A percentile compares a stretch with the other conserved stretches of the same genome.
phyloP scores from a whole-genome alignment of 1,139 yeast species.

The Pneumocystis carinii region DNA sequence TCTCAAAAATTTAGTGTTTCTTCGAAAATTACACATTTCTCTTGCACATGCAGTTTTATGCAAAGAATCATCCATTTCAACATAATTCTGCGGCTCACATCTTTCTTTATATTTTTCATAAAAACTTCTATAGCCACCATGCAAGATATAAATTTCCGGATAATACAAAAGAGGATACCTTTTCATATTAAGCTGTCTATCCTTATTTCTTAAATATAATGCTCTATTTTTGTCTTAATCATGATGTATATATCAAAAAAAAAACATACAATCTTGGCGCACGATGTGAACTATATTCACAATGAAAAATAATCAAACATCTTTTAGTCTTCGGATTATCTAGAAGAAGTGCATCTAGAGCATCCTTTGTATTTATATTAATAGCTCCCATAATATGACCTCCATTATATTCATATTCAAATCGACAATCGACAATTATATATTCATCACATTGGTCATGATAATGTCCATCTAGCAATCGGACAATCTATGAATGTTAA shows the following conservation, averaged over 20 bases:
- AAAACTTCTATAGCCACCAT: constrained; percentile 81
- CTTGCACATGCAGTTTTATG: constrained; percentile 53
- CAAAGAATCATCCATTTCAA: constrained; percentile 72
- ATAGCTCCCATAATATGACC: constrained; percentile 81
- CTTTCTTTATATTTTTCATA: constrained; percentile 33
- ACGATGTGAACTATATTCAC: constrained; percentile 83
- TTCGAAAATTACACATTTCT: constrained; percentile 55
- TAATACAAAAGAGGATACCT: constrained; percentile 66
- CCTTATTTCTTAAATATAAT: constrained; percentile 65
- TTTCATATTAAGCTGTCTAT: constrained; percentile 56
- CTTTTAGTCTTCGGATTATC: constrained; percentile 21
- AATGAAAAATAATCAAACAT: constrained; percentile 62
- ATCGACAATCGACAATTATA: constrained; percentile 70
- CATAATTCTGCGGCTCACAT: constrained; percentile 27
- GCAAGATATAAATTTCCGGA: constrained; percentile 76
- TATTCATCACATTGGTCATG: constrained; percentile 42
- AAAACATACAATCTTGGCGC: constrained; percentile 53
- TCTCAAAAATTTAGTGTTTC: constrained; percentile 21
- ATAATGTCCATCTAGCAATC: constrained; percentile 45
- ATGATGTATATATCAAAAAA: background rate
- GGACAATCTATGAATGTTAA: constrained; percentile 12
- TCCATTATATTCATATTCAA: constrained; percentile 79
- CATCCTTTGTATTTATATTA: constrained; percentile 58
- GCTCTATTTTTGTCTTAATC: constrained; percentile 29
- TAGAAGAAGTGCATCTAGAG: constrained; percentile 37